Evolutionary conservation across 2,329 filamentous ascomycete genomes (phyloP), one percentile per base, ranked within the genome.

Genomic region (Xylaria sp.): DNA sequence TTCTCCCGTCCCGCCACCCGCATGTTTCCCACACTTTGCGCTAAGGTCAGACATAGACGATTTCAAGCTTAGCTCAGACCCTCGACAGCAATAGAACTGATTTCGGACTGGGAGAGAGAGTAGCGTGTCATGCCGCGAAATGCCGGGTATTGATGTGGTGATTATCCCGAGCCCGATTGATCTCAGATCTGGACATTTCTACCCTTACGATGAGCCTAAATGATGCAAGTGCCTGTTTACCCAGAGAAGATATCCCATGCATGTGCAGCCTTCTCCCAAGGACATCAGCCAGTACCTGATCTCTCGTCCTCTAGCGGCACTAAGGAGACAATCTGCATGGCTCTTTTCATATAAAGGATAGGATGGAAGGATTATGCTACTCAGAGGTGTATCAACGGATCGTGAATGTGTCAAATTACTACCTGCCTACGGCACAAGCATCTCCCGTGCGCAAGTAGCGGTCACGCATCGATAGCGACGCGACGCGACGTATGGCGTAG

Each of bases 341-440:
- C n/a, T 35, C 31, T 57, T 60, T 60, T 57, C 28, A 31, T 31
- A 31, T 31, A 9, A 31, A n/a, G n/a, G n/a, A n/a, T n/a, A n/a
- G n/a, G n/a, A n/a, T n/a, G n/a, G n/a, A n/a, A 57, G 55, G 52
- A 54, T 49, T 63, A 63, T 53, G 46, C 50, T 46, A 25, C 42
- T 8, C 12, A 45, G 31, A 23, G 25, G 47, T 43, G 17, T 31
- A 31, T 51, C 59, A 49, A 31, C 37, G 15, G 50, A 37, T 33
- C 25, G 56, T 33, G 23, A 40, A 25, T 42, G 4, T 14, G 17
- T 15, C 38, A 33, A 21, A 45, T 57, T 45, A 23, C 33, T 53
- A 45, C 40, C 49, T 53, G 50, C 23, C 52, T 38, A 33, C 38
- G 43, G 31, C 49, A 38, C 23, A n/a, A 56, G n/a, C 28, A 38